Evolutionary conservation across 495 filamentous ascomycete genomes (phyloP), one percentile per base, ranked within the genome.

Genomic region (Aspergillus bertholletiae): DNA sequence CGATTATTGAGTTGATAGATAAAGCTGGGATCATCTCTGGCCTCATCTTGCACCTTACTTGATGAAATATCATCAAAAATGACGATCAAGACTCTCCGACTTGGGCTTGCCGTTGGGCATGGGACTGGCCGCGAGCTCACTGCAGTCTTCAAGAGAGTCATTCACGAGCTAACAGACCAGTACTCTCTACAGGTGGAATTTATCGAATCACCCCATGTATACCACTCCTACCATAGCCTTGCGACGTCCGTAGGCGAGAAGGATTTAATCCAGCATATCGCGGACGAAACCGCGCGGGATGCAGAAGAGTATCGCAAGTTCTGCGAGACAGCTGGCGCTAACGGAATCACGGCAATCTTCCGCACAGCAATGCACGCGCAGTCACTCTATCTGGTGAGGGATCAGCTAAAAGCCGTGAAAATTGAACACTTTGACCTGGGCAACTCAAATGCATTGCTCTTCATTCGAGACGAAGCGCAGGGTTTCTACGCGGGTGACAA

Each of bases 221-320:
- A 51, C 48, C 48, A 51, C 28, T 51, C 48, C 6, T 51, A 51
- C 20, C 48, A 51, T 13, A 51, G 32, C 18, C 48, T 51, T 34
- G 40, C 48, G 8, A 35, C 24, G 0, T 51, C 48, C 32, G 32
- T 18, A 15, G n/a, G 18, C 2, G 48, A 40, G 17, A 51, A 51
- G 17, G 48, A 51, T 22, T 17, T 51, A 23, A 51, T 51, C 32
- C n/a, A 39, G 4, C 32, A 51, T 20, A 51, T 51, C 20, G 18
- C 30, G 5, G 48, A 51, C 34, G 48, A 51, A 24, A 51, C 48
- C 17, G 40, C 48, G 18, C 13, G 40, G 8, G 48, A 51, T 13
- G 48, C 48, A 40, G 30, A 51, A 9, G 11, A 51, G 32, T 51
- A 51, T 17, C 27, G 27, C 26, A 11, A 0, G 18, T 51, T 51